Percentiles rank a stretch among this genome's conserved stretches.
Conservation (phyloP, 805 yeast species). For the Pichia sporocuriosa region DNA sequence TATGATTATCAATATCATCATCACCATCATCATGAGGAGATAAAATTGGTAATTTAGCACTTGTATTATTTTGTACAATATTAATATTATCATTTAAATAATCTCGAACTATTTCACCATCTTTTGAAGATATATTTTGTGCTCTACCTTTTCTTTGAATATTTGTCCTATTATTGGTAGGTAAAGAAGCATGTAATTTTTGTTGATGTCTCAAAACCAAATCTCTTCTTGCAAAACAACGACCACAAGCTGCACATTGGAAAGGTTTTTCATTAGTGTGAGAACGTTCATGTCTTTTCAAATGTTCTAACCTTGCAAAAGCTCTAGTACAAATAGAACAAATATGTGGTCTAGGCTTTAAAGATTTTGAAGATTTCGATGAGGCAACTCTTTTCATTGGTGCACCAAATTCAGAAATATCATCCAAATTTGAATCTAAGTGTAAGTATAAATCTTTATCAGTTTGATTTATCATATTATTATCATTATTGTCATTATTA, state of each 20-base stretch:
- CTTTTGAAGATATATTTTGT: slow-evolving; percentile 17
- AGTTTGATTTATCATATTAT: no score
- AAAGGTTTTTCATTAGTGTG: slow-evolving; percentile 96
- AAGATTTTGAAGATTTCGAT: slow-evolving; percentile 54
- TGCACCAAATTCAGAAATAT: slow-evolving; percentile 3
- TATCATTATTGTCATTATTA: no score
- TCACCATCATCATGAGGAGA: neutral
- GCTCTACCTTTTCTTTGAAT: slow-evolving; percentile 29
- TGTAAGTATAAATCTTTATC: neutral
- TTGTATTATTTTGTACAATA: slow-evolving; percentile 45
- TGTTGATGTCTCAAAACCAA: slow-evolving; percentile 89
- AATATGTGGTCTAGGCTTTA: slow-evolving; percentile 89
- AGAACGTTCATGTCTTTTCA: slow-evolving; percentile 87
- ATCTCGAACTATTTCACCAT: slow-evolving; percentile 30
- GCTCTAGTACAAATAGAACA: slow-evolving; percentile 91
- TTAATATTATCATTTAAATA: slow-evolving; percentile 44
- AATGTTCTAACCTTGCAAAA: slow-evolving; percentile 90
- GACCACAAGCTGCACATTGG: slow-evolving; percentile 93
- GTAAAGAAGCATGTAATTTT: slow-evolving; percentile 66
- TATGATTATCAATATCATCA: neutral
- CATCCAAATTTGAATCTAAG: neutral
- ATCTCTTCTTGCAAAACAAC: slow-evolving; percentile 90
- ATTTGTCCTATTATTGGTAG: slow-evolving; percentile 30
- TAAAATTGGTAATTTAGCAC: slow-evolving; percentile 40
- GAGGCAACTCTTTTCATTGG: slow-evolving; percentile 10